These are phyloP conservation scores for Ogataea polymorpha DNA, from an alignment of 805 yeast genomes.

Conservation along the genomic window DNA sequence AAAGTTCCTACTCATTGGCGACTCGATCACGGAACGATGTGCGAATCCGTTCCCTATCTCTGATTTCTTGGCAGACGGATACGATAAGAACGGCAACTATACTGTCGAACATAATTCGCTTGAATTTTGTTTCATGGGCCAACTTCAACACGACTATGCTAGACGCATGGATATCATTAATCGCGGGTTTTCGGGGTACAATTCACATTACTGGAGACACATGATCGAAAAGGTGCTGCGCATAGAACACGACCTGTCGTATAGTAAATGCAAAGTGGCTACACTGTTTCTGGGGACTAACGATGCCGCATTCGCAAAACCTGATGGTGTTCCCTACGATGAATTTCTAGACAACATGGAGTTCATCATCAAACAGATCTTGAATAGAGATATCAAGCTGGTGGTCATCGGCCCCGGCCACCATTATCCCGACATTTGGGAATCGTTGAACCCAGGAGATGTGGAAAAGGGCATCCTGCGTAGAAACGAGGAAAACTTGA, in stretches of 20 bases:
- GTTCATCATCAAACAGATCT: slow-evolving; percentile 38
- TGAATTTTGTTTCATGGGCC: slow-evolving; percentile 23
- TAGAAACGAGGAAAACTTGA: slow-evolving; percentile 39
- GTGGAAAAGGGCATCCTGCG: slow-evolving; percentile 36
- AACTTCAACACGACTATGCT: slow-evolving; percentile 37
- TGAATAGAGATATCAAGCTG: slow-evolving; percentile 42
- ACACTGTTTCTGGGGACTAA: slow-evolving; percentile 62
- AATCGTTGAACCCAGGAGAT: slow-evolving; percentile 32
- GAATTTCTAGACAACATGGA: slow-evolving; percentile 49
- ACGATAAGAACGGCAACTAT: slow-evolving; percentile 5
- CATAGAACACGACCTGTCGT: slow-evolving; percentile 38
- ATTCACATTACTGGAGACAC: slow-evolving; percentile 52
- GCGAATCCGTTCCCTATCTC: slow-evolving; percentile 22
- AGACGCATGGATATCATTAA: slow-evolving; percentile 64
- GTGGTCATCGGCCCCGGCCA: slow-evolving; percentile 63
- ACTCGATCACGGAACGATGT: slow-evolving; percentile 31
- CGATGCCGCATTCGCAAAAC: slow-evolving; percentile 50
- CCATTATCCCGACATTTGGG: slow-evolving; percentile 45
- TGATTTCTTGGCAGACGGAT: slow-evolving; percentile 21
- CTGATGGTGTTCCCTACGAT: slow-evolving; percentile 51
- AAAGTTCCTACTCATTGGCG: slow-evolving; percentile 28
- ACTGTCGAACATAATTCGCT: background rate
- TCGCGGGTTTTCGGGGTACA: slow-evolving; percentile 78
- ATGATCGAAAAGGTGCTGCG: slow-evolving; percentile 49
- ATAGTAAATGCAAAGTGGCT: slow-evolving; percentile 18